Base-by-base conservation (phyloP, 2,329 filamentous ascomycete species). In the Pyrenophora tritici-repentis region DNA sequence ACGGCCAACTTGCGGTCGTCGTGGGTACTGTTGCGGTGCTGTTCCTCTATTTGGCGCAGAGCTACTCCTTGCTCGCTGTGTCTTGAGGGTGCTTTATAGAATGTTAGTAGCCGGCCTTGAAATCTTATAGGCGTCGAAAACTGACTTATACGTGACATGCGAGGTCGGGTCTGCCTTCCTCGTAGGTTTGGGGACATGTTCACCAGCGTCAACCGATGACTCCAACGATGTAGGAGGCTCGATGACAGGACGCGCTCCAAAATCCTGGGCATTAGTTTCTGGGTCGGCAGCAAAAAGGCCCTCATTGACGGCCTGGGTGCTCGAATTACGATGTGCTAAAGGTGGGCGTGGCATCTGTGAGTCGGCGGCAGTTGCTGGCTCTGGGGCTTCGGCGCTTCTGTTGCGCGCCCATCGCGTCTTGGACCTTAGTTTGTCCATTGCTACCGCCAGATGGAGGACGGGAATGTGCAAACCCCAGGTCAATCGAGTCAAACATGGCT, bases 321-420 rank as follows among this genome's bases (percentile, higher is more conserved):
- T 69, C 26, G 66, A 63, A 42, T 68, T 68, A 58, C 72, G 69
- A 42, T 69, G 58, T 9, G 66, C 58, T 8, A 67, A 62, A 8
- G 59, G 61, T 14, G 63, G 64, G 31, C 70, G 68, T 29, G 67
- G 66, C 38, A 62, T 62, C 20, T 63, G 59, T 41, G 71, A 61
- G 9, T 64, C 65, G 12, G 50, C 67, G 34, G 55, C 61, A 16
- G 61, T 62, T 13, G 65, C 65, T 22, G 59, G 58, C 35, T 69
- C 70, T 3, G 64, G 58, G 26, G 56, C 57, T 29, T 67, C 62
- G 38, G 67, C 64, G 31, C 69, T 56, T 41, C 56, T 63, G 48
- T 71, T 71, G 58, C 70, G 70, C 42, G 71, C 69, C 18, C 67
- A 63, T 43, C 66, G 62, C 55, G 70, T 62, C 62, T 70, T 71